Evolutionary conservation across 1,284 basidiomycete genomes (phyloP).

Genomic region (Ceratobasidium papillatum): DNA sequence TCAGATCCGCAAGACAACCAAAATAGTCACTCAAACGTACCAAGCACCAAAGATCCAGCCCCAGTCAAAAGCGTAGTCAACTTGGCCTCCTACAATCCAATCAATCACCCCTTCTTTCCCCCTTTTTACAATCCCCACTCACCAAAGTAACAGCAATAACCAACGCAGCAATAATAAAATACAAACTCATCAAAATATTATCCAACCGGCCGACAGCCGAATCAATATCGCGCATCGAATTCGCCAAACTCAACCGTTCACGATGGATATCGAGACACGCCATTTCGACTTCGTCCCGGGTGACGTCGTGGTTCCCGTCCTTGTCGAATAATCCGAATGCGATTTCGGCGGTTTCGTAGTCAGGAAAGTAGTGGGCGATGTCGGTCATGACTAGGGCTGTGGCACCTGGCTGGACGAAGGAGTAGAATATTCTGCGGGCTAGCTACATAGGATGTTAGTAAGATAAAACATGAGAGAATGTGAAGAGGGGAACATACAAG

Average conservation of each 20-base stretch:
- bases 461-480: conserved; percentile 10
- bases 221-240: conserved; percentile 91
- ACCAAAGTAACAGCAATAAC: conserved; percentile 80
- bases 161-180: conserved; percentile 71
- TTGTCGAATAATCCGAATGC: conserved; percentile 83
- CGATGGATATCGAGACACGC: conserved; percentile 76
- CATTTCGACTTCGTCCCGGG: conserved; percentile 78
- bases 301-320: conserved; percentile 82
- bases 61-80: conserved; percentile 79
- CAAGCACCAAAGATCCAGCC: conserved; percentile 83
- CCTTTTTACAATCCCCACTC: conserved; percentile 46
- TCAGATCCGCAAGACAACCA: background rate
- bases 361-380: conserved; percentile 76
- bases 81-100: conserved; percentile 69
- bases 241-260: conserved; percentile 84
- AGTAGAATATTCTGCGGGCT: conserved; percentile 87
- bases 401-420: conserved; percentile 73
- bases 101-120: background rate
- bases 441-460: conserved; percentile 58
- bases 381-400: conserved; percentile 73
- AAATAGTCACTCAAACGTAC: conserved; percentile 52
- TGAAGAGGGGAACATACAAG: conserved; percentile 57
- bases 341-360: conserved; percentile 68
- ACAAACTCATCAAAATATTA: conserved; percentile 72
- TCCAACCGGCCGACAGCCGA: conserved; percentile 84